These are phyloP conservation scores for Pestalotiopsis fici DNA, from an alignment of 2,329 filamentous ascomycete genomes.

Conservation along the genomic window DNA sequence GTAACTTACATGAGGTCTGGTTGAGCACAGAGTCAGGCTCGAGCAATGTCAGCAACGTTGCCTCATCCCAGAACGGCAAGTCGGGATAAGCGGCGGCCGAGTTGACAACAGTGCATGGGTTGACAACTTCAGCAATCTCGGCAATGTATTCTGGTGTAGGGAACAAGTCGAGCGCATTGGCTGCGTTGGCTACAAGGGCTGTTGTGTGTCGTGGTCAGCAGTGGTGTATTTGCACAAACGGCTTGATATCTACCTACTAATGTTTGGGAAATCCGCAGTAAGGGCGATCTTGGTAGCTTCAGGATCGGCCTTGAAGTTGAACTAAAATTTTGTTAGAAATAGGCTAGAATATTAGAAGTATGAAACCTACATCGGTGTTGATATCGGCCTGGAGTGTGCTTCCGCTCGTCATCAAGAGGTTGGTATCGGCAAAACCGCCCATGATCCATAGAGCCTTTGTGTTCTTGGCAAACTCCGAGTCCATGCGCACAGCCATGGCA, in stretches of 20 bases:
- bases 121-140: slow-evolving; percentile 18
- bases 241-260: slow-evolving; percentile 20
- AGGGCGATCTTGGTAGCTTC: slow-evolving; percentile 50
- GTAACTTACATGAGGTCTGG: slow-evolving; percentile 19
- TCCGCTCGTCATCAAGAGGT: slow-evolving; percentile 30
- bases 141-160: slow-evolving; percentile 12
- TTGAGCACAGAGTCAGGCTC: slow-evolving; percentile 18
- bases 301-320: slow-evolving; percentile 53
- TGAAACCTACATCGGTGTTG: slow-evolving; percentile 22
- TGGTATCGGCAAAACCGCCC: slow-evolving; percentile 50
- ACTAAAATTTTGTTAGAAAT: slow-evolving; percentile 23
- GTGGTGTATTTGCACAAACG: neutral
- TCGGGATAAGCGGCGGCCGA: slow-evolving; percentile 11
- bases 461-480: slow-evolving; percentile 44
- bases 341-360: neutral
- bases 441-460: slow-evolving; percentile 49
- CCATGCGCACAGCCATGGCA: slow-evolving; percentile 45
- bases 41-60: slow-evolving; percentile 18
- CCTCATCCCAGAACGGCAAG: slow-evolving; percentile 25
- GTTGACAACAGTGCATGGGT: slow-evolving; percentile 18
- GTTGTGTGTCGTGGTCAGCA: neutral
- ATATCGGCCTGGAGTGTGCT: slow-evolving; percentile 22
- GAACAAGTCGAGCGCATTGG: slow-evolving; percentile 13
- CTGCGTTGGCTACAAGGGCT: slow-evolving; percentile 16
- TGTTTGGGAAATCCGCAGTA: slow-evolving; percentile 46